Percentiles rank a stretch among this genome's conserved stretches.
Conservation (phyloP, 1,284 basidiomycete genomes). For the Cystobasidium slooffiae region DNA sequence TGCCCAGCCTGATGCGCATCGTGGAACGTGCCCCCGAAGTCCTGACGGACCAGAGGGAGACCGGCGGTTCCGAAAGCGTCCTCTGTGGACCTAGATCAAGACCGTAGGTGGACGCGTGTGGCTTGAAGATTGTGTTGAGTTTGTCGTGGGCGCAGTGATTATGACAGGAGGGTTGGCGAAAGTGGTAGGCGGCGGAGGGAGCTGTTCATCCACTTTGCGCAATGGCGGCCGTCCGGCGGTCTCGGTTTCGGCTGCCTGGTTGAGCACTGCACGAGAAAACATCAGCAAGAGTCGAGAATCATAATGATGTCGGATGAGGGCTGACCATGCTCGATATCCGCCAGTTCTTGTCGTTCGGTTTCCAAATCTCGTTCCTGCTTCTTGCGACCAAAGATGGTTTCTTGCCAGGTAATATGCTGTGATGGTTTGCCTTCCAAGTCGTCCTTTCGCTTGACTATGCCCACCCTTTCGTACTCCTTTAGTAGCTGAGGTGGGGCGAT, state of each 20-base stretch:
- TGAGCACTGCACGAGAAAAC: neutral
- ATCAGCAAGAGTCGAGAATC: neutral
- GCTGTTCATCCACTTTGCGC: neutral
- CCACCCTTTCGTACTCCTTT: constrained; percentile 48
- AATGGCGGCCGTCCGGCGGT: neutral
- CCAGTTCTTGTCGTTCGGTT: constrained; percentile 44
- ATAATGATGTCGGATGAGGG: neutral
- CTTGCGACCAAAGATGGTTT: constrained; percentile 51
- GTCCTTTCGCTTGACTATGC: constrained; percentile 32
- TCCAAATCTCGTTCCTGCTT: constrained; percentile 44
- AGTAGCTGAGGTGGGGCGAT: constrained; percentile 43
- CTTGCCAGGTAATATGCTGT: constrained; percentile 47
- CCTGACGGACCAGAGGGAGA: no score
- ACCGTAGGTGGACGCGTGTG: no score
- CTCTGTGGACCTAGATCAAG: no score
- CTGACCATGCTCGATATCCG: constrained; percentile 50
- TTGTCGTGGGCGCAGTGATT: no score
- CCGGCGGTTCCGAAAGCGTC: no score
- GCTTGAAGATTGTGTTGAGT: no score
- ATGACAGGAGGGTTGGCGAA: no score
- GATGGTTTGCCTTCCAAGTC: constrained; percentile 17
- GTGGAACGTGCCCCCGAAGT: no score
- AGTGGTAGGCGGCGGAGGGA: neutral
- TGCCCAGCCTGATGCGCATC: no score
- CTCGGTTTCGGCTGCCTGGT: neutral